Conservation (phyloP, 345 rosid genomes). For the Carallia pectinifolia region DNA sequence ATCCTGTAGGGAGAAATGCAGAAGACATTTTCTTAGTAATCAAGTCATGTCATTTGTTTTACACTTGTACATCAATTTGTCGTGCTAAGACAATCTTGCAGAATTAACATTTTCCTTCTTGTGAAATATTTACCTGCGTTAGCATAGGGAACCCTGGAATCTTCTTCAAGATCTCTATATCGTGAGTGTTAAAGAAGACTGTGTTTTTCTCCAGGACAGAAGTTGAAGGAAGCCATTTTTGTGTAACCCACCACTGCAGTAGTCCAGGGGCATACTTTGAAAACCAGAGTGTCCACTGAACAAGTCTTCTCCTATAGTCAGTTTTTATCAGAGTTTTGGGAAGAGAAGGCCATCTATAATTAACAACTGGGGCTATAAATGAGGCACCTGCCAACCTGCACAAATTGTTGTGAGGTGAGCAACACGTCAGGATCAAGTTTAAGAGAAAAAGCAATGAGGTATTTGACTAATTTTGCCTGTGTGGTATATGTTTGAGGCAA, state of each 20-base stretch:
- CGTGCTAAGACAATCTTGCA: no score
- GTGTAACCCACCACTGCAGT: conserved; percentile 79
- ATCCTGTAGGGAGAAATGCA: conserved; percentile 44
- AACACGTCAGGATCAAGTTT: conserved; percentile 1
- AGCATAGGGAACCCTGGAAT: conserved; percentile 83
- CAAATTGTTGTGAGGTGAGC: conserved; percentile 12
- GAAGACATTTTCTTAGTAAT: background rate
- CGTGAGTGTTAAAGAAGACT: conserved; percentile 56
- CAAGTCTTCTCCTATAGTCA: conserved; percentile 59
- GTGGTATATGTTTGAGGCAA: conserved; percentile 78
- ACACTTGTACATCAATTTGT: background rate
- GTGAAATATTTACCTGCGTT: conserved; percentile 51
- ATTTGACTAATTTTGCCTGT: conserved; percentile 49
- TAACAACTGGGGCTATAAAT: conserved; percentile 64
- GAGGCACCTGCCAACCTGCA: conserved; percentile 82
- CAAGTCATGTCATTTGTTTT: background rate
- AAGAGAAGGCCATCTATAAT: conserved; percentile 77
- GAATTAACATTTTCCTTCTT: background rate
- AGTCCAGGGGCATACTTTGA: conserved; percentile 62
- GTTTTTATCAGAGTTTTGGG: conserved; percentile 50
- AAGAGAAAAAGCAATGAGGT: background rate
- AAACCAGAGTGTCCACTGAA: conserved; percentile 48
- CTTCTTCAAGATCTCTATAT: conserved; percentile 60
- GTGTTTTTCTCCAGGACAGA: conserved; percentile 56
- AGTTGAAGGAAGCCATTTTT: conserved; percentile 57